A percentile compares a stretch with the other conserved stretches of the same genome.
phyloP scores from a whole-genome alignment of 768 basidiomycete species.

The Boletus fagicola region DNA sequence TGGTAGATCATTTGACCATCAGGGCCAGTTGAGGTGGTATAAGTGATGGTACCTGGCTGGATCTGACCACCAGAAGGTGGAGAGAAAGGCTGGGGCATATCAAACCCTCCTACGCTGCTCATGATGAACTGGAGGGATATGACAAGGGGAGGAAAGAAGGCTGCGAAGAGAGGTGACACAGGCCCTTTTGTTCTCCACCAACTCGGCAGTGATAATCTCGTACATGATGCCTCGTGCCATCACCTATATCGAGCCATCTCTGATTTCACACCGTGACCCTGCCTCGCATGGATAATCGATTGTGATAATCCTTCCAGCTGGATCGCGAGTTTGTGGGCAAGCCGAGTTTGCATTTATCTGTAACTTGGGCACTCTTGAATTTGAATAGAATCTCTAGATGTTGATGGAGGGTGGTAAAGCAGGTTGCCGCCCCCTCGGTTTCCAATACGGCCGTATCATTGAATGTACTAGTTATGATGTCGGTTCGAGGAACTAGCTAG shows the following conservation, averaged over 20 bases:
- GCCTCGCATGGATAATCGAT: constrained; percentile 3
- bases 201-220: constrained; percentile 15
- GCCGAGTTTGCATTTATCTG: not conserved
- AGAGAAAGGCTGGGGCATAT: constrained; percentile 32
- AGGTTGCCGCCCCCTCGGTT: not conserved
- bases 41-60: constrained; percentile 66
- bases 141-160: constrained; percentile 15
- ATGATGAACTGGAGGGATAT: constrained; percentile 16
- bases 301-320: not conserved
- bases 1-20: constrained; percentile 69
- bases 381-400: not conserved
- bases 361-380: not conserved
- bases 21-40: constrained; percentile 59
- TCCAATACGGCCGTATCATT: too few species aligned
- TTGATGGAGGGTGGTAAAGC: not conserved
- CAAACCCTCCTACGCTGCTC: constrained; percentile 25
- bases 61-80: constrained; percentile 43
- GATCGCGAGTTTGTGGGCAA: not conserved
- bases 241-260: constrained; percentile 35
- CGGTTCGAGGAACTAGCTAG: not conserved
- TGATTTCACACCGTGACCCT: constrained; percentile 19
- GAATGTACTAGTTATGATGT: not conserved
- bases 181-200: constrained; percentile 23
- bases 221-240: constrained; percentile 28
- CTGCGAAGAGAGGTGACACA: not conserved